Percentiles rank a stretch among this genome's conserved stretches.
Conservation (phyloP, 208 protist genomes). For the Phytomonas serpens region DNA sequence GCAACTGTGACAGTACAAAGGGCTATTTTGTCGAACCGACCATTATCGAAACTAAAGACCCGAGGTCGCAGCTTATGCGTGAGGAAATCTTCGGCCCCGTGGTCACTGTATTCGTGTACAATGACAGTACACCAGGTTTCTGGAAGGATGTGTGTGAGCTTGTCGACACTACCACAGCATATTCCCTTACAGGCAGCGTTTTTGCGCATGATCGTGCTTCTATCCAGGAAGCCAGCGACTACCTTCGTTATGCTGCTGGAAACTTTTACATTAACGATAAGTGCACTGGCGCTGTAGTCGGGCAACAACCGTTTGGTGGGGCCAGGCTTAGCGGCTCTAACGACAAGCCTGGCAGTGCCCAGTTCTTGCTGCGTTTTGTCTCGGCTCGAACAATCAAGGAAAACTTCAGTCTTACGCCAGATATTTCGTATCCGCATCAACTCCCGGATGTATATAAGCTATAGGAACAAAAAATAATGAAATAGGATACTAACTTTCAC, state of each 20-base stretch:
- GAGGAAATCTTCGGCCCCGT: slow-evolving; percentile 98
- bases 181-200: slow-evolving; percentile 92
- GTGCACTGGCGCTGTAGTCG: slow-evolving; percentile 96
- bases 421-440: slow-evolving; percentile 91
- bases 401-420: slow-evolving; percentile 80
- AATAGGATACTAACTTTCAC: slow-evolving; percentile 5
- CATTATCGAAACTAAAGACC: slow-evolving; percentile 90
- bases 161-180: slow-evolving; percentile 84
- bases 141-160: slow-evolving; percentile 83
- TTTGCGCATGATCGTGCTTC: slow-evolving; percentile 81
- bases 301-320: slow-evolving; percentile 97
- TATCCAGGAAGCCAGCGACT: slow-evolving; percentile 47
- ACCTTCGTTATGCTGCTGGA: slow-evolving; percentile 83
- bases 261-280: slow-evolving; percentile 99
- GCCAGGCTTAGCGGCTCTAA: slow-evolving; percentile 91
- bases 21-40: slow-evolving; percentile 96
- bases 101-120: slow-evolving; percentile 94
- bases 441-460: slow-evolving; percentile 67
- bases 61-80: slow-evolving; percentile 78
- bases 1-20: slow-evolving; percentile 53
- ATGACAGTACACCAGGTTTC: slow-evolving; percentile 75
- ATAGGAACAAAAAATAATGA: slow-evolving; percentile 11
- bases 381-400: slow-evolving; percentile 95
- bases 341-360: slow-evolving; percentile 93
- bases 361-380: slow-evolving; percentile 90